Percentiles rank a stretch among this genome's conserved stretches.
Conservation (phyloP, 768 basidiomycete genomes). For the Crepidotus variabilis region DNA sequence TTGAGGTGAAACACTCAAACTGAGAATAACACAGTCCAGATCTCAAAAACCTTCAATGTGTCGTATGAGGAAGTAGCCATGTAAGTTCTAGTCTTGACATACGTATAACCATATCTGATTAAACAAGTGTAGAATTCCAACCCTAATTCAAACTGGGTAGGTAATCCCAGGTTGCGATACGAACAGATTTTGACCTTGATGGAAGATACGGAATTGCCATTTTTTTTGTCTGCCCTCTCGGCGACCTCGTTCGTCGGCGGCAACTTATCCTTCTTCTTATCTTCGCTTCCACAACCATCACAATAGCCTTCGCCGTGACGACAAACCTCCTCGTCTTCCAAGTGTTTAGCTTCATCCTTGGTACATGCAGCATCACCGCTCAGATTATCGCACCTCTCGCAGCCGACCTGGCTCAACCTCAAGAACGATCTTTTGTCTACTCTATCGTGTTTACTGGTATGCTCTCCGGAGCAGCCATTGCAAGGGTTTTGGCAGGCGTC, state of each 20-base stretch:
- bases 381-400: slow-evolving; percentile 77
- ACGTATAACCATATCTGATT: too few relatives aligned
- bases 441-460: slow-evolving; percentile 69
- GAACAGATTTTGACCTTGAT: background rate
- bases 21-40: slow-evolving; percentile 30
- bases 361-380: slow-evolving; percentile 66
- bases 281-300: slow-evolving; percentile 48
- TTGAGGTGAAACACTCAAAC: background rate
- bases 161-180: slow-evolving; percentile 1
- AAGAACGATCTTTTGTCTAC: slow-evolving; percentile 68
- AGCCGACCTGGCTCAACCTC: slow-evolving; percentile 77
- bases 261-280: slow-evolving; percentile 65
- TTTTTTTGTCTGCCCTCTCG: slow-evolving; percentile 74
- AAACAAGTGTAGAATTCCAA: slow-evolving; percentile 45
- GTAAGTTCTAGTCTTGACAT: slow-evolving; percentile 14
- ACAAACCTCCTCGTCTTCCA: slow-evolving; percentile 57
- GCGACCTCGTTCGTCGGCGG: slow-evolving; percentile 77
- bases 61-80: slow-evolving; percentile 37
- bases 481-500: slow-evolving; percentile 71
- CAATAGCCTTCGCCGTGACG: slow-evolving; percentile 71
- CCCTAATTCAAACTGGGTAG: slow-evolving; percentile 66
- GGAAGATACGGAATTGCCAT: slow-evolving; percentile 68
- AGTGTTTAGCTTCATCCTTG: slow-evolving; percentile 65
- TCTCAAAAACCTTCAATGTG: slow-evolving; percentile 32
- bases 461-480: slow-evolving; percentile 68